These are phyloP conservation scores for Syzygium grande DNA, from an alignment of 345 rosid species.

Conservation along the genomic window DNA sequence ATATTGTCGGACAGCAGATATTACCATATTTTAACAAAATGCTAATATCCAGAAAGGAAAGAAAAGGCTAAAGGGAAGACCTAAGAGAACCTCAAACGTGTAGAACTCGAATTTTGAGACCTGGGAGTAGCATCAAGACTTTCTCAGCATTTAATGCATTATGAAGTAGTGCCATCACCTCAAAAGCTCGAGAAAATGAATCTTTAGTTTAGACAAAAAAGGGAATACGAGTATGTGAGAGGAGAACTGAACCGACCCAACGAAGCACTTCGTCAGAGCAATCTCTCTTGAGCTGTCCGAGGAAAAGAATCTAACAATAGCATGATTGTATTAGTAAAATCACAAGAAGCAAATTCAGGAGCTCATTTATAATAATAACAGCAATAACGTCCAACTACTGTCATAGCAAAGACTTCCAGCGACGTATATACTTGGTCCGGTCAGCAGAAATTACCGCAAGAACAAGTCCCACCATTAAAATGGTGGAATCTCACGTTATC, in stretches of 20 bases:
- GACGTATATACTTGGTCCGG: neutral
- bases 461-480: slow-evolving; percentile 56
- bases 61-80: neutral
- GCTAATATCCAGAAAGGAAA: neutral
- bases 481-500: slow-evolving; percentile 78
- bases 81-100: neutral
- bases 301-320: neutral
- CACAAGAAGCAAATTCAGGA: neutral
- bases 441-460: slow-evolving; percentile 78
- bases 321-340: neutral
- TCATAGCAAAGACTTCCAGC: neutral
- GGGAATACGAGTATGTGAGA: neutral
- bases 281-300: neutral
- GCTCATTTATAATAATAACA: neutral
- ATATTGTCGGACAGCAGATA: too few relatives aligned
- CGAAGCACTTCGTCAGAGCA: neutral
- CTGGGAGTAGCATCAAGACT: neutral
- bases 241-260: neutral
- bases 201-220: neutral
- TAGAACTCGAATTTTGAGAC: neutral
- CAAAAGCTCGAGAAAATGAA: neutral
- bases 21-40: neutral
- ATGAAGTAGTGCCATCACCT: neutral
- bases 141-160: neutral
- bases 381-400: neutral